phyloP scores from a whole-genome alignment of 495 filamentous ascomycete species.

The Xanthoparmelia taractica region DNA sequence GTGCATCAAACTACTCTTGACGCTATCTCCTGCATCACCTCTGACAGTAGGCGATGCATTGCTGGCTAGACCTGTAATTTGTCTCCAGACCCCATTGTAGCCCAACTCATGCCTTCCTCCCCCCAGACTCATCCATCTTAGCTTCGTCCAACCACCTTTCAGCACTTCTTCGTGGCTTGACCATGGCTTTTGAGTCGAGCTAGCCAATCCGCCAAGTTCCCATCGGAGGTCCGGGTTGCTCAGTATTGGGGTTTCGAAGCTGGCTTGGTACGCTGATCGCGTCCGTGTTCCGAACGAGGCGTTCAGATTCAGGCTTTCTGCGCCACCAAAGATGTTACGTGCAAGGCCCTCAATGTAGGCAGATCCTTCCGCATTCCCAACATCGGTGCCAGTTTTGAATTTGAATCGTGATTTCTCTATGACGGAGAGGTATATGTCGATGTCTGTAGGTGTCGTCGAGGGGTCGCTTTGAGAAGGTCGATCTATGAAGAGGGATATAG shows the following conservation, averaged over 20 bases:
- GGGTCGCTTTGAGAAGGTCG: slow-evolving; percentile 52
- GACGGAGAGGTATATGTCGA: slow-evolving; percentile 68
- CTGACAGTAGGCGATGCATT: slow-evolving; percentile 74
- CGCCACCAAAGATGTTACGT: slow-evolving; percentile 91
- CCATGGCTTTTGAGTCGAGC: slow-evolving; percentile 77
- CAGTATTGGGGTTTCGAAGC: slow-evolving; percentile 70
- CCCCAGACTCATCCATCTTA: slow-evolving; percentile 58
- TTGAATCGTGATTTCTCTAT: slow-evolving; percentile 70
- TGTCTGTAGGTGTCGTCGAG: slow-evolving; percentile 56
- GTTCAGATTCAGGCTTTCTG: slow-evolving; percentile 78
- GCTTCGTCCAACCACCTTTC: slow-evolving; percentile 68
- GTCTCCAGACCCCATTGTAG: slow-evolving; percentile 79
- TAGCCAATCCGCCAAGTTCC: slow-evolving; percentile 68
- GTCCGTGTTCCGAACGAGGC: slow-evolving; percentile 84
- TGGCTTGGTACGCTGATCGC: slow-evolving; percentile 76
- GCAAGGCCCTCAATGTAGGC: slow-evolving; percentile 76
- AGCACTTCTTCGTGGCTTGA: slow-evolving; percentile 86
- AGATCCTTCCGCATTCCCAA: slow-evolving; percentile 84
- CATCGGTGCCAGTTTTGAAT: slow-evolving; percentile 85
- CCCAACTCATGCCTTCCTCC: slow-evolving; percentile 64
- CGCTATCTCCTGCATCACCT: slow-evolving; percentile 78
- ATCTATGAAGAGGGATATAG: slow-evolving; percentile 74
- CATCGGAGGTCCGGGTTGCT: slow-evolving; percentile 73
- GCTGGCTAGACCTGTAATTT: slow-evolving; percentile 66
- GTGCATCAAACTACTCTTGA: slow-evolving; percentile 80